Evolutionary conservation across 305 asterid species (phyloP), one percentile per base, ranked within the genome.

Genomic region (Nicotiana rustica): DNA sequence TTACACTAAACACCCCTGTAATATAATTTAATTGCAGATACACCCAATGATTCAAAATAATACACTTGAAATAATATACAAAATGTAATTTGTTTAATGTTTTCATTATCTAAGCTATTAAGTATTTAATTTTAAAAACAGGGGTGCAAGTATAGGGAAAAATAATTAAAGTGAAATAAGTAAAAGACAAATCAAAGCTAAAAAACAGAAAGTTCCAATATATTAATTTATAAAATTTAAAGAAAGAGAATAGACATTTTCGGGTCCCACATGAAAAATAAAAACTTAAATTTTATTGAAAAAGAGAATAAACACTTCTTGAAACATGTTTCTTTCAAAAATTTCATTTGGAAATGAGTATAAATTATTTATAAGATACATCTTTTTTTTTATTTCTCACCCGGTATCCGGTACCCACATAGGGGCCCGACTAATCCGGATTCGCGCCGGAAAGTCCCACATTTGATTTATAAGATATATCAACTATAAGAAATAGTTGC

Each of bases 151-250:
- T 33, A 33, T 33, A 33, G 35, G 35, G 4, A 33, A 3, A 33
- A 33, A 33, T 33, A 52, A 69, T 38, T 69, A 18, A 69, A 38
- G 77, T 18, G 59, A 69, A 69, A 69, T 69, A 69, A 38, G 59
- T 18, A 69, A 5, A n/a, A 35, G 76, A 68, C 55, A 68, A 68
- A 36, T 14, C 5, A 15, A 68, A 68, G 3, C 52, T 68, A 36
- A 68, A 41, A 69, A 18, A 21, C 38, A 68, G 57, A 18, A 41
- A 70, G 35, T 38, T 38, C 35, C 33, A 38, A 38, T 70, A 55
- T 10, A 12, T 55, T 55, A 55, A 13, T 55, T 55, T 47, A 55
- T 13, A 1, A 55, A 13, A 15, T 15, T 56, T 56, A 56, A 56
- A 56, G 61, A 15, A 56, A 56, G 61, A 56, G 61, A 56, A 56